Evolutionary conservation across 2,329 filamentous ascomycete species (phyloP), one percentile per base, ranked within the genome.

Genomic region (Cladosporium cucumerinum): DNA sequence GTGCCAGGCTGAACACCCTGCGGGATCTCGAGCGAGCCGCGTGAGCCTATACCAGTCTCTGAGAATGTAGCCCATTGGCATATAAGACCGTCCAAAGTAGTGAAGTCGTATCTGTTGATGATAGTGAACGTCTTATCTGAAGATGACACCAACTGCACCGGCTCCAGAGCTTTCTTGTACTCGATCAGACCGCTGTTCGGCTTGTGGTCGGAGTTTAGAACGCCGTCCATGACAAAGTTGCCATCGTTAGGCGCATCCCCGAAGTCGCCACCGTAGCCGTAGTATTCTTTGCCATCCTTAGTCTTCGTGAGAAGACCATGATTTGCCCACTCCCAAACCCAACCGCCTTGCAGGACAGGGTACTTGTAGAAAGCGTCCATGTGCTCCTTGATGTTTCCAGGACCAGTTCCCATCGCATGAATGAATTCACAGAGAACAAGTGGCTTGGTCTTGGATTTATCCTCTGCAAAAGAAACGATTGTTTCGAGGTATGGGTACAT

Each of bases 371-470:
- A 92, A 0, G 83, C 81, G 48, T 87, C 80, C 57, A 89, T 81
- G 66, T 92, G 92, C 66, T 91, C 89, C 66, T 88, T 83, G 12
- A 92, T 80, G 36, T 84, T 85, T 1, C 89, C 89, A 0, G 89
- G 89, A 0, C 88, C 89, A 70, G 91, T 92, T 6, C 89, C 89
- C 89, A 92, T 91, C 1, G 89, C 88, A 70, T 85, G 83, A 0
- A 78, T 80, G 65, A 81, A 85, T 70, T 85, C 83, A 66, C 83
- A 85, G 4, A 83, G 80, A 1, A 90, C 78, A 1, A 89, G 76
- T 0, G 87, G 87, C 75, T 89, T 78, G 57, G 70, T 75, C 32
- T 65, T 65, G 3, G 61, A 64, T 3, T 79, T 74, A 49, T 79
- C 75, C 25, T 78, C 73, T 2, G 77, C 79, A 63, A 85, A 79